A percentile compares a stretch with the other conserved stretches of the same genome.
phyloP scores from a whole-genome alignment of 495 filamentous ascomycete genomes.

The Penicillium herquei region DNA sequence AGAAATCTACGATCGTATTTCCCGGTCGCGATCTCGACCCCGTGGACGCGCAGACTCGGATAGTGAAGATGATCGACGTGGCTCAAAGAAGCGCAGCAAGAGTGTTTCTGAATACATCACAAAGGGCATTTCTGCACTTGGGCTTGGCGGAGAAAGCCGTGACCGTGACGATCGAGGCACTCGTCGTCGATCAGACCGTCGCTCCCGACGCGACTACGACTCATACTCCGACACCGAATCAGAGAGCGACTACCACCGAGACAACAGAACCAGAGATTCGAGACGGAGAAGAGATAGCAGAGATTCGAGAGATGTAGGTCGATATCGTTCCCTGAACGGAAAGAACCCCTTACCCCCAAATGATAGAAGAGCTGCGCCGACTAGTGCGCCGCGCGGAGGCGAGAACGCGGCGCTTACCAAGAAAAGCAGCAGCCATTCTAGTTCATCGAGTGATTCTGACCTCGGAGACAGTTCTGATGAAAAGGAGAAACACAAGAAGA shows the following conservation, averaged over 20 bases:
- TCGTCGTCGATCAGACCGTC: conserved; percentile 7
- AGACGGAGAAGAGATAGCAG: conserved; percentile 46
- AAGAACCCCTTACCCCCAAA: conserved; percentile 4
- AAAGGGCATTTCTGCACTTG: conserved; percentile 54
- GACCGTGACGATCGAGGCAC: conserved; percentile 25
- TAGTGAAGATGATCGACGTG: conserved; percentile 40
- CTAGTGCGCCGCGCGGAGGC: conserved; percentile 17
- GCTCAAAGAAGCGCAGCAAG: conserved; percentile 49
- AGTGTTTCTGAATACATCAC: conserved; percentile 58
- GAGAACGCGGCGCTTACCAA: background rate
- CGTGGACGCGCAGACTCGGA: conserved; percentile 45
- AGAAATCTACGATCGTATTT: conserved; percentile 64
- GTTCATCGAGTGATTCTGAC: conserved; percentile 55
- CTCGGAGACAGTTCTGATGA: conserved; percentile 76
- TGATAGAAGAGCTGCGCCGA: conserved; percentile 1
- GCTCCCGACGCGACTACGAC: conserved; percentile 14
- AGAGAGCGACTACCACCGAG: conserved; percentile 54
- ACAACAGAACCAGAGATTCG: conserved; percentile 32
- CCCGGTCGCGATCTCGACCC: conserved; percentile 60
- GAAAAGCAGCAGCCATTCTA: conserved; percentile 46
- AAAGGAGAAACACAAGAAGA: conserved; percentile 68
- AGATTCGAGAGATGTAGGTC: conserved; percentile 55
- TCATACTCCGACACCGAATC: conserved; percentile 46
- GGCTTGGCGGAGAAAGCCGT: conserved; percentile 36
- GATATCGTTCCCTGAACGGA: conserved; percentile 24